Percentiles rank a stretch among this genome's conserved stretches.
Conservation (phyloP, 2,329 filamentous ascomycete species). For the Scedosporium dehoogii region DNA sequence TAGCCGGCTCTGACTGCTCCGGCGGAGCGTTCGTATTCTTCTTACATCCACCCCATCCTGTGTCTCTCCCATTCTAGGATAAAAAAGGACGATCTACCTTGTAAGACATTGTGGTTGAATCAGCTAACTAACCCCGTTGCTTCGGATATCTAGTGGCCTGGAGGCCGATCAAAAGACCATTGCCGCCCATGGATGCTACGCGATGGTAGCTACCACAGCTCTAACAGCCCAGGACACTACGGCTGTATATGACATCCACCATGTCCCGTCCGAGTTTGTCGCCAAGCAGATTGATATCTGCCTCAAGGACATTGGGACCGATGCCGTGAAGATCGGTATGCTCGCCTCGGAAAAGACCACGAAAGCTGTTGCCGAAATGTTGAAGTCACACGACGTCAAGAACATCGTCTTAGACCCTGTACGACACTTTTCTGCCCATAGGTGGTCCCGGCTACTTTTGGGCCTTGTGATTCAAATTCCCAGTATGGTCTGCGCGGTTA, state of each 20-base stretch:
- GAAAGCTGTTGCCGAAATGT: conserved; percentile 21
- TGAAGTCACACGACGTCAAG: conserved; percentile 13
- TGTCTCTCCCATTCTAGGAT: background rate
- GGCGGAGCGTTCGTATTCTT: conserved; percentile 60
- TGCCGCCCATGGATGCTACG: conserved; percentile 85
- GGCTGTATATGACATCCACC: conserved; percentile 72
- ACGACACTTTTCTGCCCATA: conserved; percentile 7
- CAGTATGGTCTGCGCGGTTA: too few relatives aligned
- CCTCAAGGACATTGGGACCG: conserved; percentile 72
- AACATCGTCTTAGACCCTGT: conserved; percentile 29
- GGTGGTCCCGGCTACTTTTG: background rate
- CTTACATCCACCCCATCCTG: conserved; percentile 7
- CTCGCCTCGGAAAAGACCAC: conserved; percentile 27
- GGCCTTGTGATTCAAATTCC: background rate
- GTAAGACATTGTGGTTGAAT: background rate
- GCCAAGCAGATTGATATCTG: conserved; percentile 77
- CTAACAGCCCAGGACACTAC: conserved; percentile 93
- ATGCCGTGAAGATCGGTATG: conserved; percentile 77
- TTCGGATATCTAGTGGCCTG: conserved; percentile 54
- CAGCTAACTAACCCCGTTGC: background rate
- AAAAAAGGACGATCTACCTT: background rate
- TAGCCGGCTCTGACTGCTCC: conserved; percentile 84
- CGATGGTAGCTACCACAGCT: conserved; percentile 90
- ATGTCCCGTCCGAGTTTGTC: conserved; percentile 69
- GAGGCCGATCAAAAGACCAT: conserved; percentile 96